Conservation (phyloP, 2,329 filamentous ascomycete species). For the Curvularia lunata region DNA sequence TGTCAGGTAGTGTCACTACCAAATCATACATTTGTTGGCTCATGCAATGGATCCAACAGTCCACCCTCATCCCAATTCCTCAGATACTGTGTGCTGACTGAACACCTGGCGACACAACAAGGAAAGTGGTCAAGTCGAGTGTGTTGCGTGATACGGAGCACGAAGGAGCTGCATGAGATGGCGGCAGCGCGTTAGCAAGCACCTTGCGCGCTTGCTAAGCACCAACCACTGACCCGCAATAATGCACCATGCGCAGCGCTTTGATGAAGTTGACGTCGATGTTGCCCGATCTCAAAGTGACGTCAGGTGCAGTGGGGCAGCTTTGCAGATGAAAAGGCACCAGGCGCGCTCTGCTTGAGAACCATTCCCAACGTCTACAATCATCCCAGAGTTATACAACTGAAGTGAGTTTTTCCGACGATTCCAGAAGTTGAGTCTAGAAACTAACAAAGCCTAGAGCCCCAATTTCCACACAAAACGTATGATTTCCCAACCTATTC, state of each 20-base stretch:
- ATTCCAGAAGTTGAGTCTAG: no score
- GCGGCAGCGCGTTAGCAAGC: constrained; percentile 9
- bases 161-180: constrained; percentile 7
- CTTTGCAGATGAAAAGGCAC: constrained; percentile 17
- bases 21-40: not conserved
- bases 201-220: constrained; percentile 13
- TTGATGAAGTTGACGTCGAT: constrained; percentile 36
- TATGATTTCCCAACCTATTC: not conserved
- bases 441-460: not conserved
- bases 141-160: constrained; percentile 11
- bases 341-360: constrained; percentile 10
- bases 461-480: not conserved
- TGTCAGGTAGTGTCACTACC: not conserved
- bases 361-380: constrained; percentile 1
- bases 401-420: not conserved
- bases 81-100: not conserved
- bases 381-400: not conserved
- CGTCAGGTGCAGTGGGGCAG: constrained; percentile 35
- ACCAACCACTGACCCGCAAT: constrained; percentile 8
- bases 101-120: not conserved
- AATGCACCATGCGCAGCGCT: constrained; percentile 5
- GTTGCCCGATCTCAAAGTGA: constrained; percentile 34
- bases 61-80: no score
- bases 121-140: not conserved
- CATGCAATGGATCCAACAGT: not conserved